Evolutionary conservation across 768 basidiomycete species (phyloP), one percentile per base, ranked within the genome.

Genomic region (Trametes villosa): DNA sequence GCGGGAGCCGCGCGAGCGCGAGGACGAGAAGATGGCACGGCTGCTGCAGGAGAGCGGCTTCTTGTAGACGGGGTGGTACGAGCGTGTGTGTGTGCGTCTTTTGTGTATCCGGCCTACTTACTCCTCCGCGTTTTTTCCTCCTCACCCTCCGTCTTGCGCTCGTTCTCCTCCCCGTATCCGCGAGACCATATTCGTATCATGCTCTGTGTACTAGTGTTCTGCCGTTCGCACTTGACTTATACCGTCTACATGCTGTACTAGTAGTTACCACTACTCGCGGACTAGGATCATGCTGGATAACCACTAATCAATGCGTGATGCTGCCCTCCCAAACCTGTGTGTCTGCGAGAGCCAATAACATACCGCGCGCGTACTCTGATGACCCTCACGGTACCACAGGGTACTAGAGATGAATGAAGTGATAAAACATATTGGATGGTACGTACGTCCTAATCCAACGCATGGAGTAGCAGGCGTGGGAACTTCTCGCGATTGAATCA

Each of bases 21-120:
- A 98, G 67, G 94, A 96, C 66, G 96, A 97, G 78, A 94, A 94
- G 81, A 96, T 97, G 93, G 92, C 92, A 9, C 81, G 92, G 48
- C 76, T 94, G 60, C 76, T 94, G 42, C 92, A 94, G 71, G 92
- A 94, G 74, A 92, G 90, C 60, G 92, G 92, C 41, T 94, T 94
- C 57, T 54, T 67, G 46, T 67, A 65, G 62, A 63, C 34, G 55
- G 40, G 45, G 26, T 44, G 31, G 40, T 30, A 30, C 27, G 49
- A 13, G 33, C 20, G 22, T 12, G 46, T 17, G 33, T 36, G 51
- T 34, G 51, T 47, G 34, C 13, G 24, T 11, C 18, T n/a, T 44
- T 34, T 20, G 52, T 27, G 26, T 50, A 31, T 22, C 24, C 40
- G 20, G 24, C 24, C 18, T 41, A 12, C 52, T 7, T n/a, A 24